phyloP scores from a whole-genome alignment of 768 basidiomycete genomes.

The Podaxis sp. region DNA sequence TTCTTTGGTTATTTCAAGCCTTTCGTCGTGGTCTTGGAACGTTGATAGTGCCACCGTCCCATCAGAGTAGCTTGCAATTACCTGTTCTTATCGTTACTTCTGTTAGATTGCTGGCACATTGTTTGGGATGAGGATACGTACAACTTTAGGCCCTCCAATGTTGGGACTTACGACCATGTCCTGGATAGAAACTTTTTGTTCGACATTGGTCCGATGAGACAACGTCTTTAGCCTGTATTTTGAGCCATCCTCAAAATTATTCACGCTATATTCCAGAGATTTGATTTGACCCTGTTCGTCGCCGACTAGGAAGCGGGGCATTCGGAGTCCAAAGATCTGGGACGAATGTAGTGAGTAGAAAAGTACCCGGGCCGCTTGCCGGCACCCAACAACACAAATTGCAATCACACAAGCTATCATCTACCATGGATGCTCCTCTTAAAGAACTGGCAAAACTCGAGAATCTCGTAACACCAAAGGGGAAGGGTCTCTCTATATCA shows the following conservation, averaged over 20 bases:
- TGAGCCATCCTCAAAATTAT: slow-evolving; percentile 22
- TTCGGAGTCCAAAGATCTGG: slow-evolving; percentile 21
- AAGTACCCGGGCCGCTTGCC: neutral
- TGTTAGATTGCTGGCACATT: slow-evolving; percentile 6
- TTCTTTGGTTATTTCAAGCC: slow-evolving; percentile 32
- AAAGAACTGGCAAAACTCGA: slow-evolving; percentile 82
- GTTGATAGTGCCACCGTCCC: slow-evolving; percentile 46
- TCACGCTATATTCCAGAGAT: slow-evolving; percentile 39
- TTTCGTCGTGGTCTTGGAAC: slow-evolving; percentile 34
- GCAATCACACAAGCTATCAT: neutral
- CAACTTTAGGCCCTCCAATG: slow-evolving; percentile 28
- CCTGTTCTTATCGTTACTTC: slow-evolving; percentile 43
- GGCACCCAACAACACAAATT: neutral
- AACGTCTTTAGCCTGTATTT: slow-evolving; percentile 31
- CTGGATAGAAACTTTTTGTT: slow-evolving; percentile 25
- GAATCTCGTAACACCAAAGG: slow-evolving; percentile 50
- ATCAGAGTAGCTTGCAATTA: slow-evolving; percentile 60
- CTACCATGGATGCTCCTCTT: slow-evolving; percentile 63
- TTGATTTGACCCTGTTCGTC: slow-evolving; percentile 81
- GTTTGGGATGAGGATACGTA: slow-evolving; percentile 24
- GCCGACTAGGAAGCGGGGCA: slow-evolving; percentile 69
- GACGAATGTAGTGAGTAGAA: neutral
- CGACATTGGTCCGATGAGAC: slow-evolving; percentile 14
- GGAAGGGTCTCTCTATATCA: slow-evolving; percentile 48
- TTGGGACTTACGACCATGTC: slow-evolving; percentile 24